Conservation (phyloP, 495 filamentous ascomycete genomes). For the Mytilinidion resinicola region DNA sequence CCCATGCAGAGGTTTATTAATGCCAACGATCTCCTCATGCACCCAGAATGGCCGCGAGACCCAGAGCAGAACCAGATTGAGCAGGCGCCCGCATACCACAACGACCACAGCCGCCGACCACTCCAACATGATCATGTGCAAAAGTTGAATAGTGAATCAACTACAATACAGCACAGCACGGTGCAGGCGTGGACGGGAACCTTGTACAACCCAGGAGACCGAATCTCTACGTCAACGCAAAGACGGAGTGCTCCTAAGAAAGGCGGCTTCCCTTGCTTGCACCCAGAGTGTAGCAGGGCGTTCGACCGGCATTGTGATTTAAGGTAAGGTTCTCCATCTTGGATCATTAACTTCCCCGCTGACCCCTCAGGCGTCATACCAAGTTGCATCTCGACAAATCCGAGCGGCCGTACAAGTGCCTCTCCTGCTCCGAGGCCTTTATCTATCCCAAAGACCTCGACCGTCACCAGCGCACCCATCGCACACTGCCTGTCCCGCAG, state of each 20-base stretch:
- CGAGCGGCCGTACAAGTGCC: slow-evolving; percentile 26
- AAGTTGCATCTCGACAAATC: slow-evolving; percentile 11
- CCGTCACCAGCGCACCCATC: slow-evolving; percentile 20
- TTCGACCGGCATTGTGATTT: slow-evolving; percentile 23
- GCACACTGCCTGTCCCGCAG: neutral
- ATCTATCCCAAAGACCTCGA: slow-evolving; percentile 25
- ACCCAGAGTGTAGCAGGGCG: slow-evolving; percentile 2
- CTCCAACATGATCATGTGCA: slow-evolving; percentile 3
- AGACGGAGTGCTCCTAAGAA: slow-evolving; percentile 11
- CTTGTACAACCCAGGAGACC: slow-evolving; percentile 18
- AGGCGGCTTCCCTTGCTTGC: slow-evolving; percentile 17
- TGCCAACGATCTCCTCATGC: slow-evolving; percentile 5
- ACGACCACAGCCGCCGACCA: neutral
- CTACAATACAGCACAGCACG: slow-evolving; percentile 11
- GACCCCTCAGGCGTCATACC: slow-evolving; percentile 21
- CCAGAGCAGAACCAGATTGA: neutral
- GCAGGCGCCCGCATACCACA: neutral
- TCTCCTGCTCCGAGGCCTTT: slow-evolving; percentile 20
- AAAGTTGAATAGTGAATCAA: slow-evolving; percentile 12
- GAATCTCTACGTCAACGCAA: neutral
- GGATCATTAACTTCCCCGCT: neutral
- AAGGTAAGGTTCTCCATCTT: slow-evolving; percentile 10
- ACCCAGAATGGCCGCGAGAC: slow-evolving; percentile 22
- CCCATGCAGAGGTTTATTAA: slow-evolving; percentile 12
- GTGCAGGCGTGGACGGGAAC: slow-evolving; percentile 8